Percentiles rank a stretch among this genome's conserved stretches.
These are phyloP conservation scores for Aplosporella prunicola DNA, from an alignment of 2,329 filamentous ascomycete species.

Conservation along the genomic window DNA sequence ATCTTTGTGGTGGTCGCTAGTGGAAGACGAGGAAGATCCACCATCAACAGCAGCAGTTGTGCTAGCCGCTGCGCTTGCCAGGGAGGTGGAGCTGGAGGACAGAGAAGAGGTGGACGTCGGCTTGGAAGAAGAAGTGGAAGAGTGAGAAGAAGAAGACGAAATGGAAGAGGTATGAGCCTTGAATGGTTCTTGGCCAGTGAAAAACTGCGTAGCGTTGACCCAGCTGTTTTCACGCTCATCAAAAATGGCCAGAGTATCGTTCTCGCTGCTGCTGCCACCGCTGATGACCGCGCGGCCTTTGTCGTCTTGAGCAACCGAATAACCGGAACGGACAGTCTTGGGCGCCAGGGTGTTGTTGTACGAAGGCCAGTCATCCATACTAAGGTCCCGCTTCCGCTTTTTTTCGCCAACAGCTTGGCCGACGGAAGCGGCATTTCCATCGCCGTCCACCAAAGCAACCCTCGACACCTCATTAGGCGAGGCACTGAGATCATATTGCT, in stretches of 20 bases:
- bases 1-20: slow-evolving; percentile 30
- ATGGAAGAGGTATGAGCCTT: slow-evolving; percentile 21
- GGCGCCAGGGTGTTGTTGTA: slow-evolving; percentile 73
- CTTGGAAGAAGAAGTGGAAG: slow-evolving; percentile 21
- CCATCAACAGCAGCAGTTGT: slow-evolving; percentile 19
- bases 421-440: slow-evolving; percentile 42
- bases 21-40: slow-evolving; percentile 3
- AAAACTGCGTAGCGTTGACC: slow-evolving; percentile 59
- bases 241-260: slow-evolving; percentile 67
- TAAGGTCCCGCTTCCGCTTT: slow-evolving; percentile 44
- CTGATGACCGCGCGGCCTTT: slow-evolving; percentile 64
- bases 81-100: slow-evolving; percentile 16
- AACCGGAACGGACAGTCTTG: slow-evolving; percentile 53
- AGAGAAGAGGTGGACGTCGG: slow-evolving; percentile 28
- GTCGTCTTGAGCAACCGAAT: slow-evolving; percentile 58
- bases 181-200: slow-evolving; percentile 32
- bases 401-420: slow-evolving; percentile 40
- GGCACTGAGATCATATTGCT: slow-evolving; percentile 65
- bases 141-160: slow-evolving; percentile 12
- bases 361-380: slow-evolving; percentile 57
- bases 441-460: slow-evolving; percentile 54
- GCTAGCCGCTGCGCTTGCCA: slow-evolving; percentile 13
- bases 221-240: slow-evolving; percentile 66
- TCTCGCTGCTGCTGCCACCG: slow-evolving; percentile 51
- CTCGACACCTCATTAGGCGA: slow-evolving; percentile 68